Conservation (phyloP, 1,139 yeast genomes). For the Suhomyces terraborum region DNA sequence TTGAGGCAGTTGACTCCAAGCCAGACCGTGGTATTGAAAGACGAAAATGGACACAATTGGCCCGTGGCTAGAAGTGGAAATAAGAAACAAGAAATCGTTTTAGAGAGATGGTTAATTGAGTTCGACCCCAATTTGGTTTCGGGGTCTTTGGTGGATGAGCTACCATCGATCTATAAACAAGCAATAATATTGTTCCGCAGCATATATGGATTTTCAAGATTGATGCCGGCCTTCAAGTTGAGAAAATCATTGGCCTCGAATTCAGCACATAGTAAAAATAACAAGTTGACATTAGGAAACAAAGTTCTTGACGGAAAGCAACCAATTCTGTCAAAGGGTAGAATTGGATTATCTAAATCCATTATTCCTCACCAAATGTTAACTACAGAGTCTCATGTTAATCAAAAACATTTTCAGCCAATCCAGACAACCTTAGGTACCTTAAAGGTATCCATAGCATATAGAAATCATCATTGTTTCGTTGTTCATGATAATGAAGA, state of each 20-base stretch:
- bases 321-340: slow-evolving; percentile 77
- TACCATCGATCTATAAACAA: slow-evolving; percentile 73
- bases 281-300: slow-evolving; percentile 50
- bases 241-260: slow-evolving; percentile 31
- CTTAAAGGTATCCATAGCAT: slow-evolving; percentile 73
- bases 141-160: slow-evolving; percentile 45
- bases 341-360: slow-evolving; percentile 78
- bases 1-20: slow-evolving; percentile 59
- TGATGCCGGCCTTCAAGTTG: slow-evolving; percentile 73
- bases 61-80: slow-evolving; percentile 52
- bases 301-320: slow-evolving; percentile 74
- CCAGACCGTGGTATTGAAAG: slow-evolving; percentile 61
- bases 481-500: slow-evolving; percentile 67
- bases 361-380: slow-evolving; percentile 50
- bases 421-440: slow-evolving; percentile 76
- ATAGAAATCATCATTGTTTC: slow-evolving; percentile 71
- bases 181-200: slow-evolving; percentile 74
- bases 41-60: slow-evolving; percentile 54
- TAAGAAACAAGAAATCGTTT: slow-evolving; percentile 74
- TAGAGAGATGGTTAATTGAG: slow-evolving; percentile 91
- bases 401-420: slow-evolving; percentile 64
- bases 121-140: slow-evolving; percentile 49
- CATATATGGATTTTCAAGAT: slow-evolving; percentile 62
- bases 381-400: slow-evolving; percentile 53
- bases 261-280: slow-evolving; percentile 11